Base-by-base conservation (phyloP, 257 asterid species). In the Mitragyna speciosa region DNA sequence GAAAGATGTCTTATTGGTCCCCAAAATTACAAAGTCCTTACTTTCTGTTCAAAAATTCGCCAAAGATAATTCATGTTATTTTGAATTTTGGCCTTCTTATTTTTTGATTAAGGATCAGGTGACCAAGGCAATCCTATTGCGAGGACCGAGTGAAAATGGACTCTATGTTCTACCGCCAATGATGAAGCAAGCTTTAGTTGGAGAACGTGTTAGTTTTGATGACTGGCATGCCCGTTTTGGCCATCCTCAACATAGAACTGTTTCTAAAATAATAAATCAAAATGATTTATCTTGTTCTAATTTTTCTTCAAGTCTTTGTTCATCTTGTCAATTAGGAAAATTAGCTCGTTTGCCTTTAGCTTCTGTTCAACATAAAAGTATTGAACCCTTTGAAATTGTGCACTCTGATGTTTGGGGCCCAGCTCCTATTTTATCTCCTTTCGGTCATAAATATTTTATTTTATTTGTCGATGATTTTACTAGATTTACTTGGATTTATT, bases 61-160 rank as follows among this genome's bases (percentile, higher is more conserved):
- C 7, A 12, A 14, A 54, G 61, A 54, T 54, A 54, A 54, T 54
- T 54, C 61, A 54, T 54, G 61, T 47, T 47, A 47, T 47, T 47
- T 58, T 75, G 52, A 75, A 33, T 52, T 75, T 56, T 56, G 69
- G 28, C 58, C 58, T 11, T 56, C 33, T n/a, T 6, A 76, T 36
- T 76, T 61, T 76, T 31, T 76, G 6, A n/a, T 76, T 11, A 76
- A 59, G 54, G 72, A 43, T 28, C 72, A 56, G 41, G 70, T 31
- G 39, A 51, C 69, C 66, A 36, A 69, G 48, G 56, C 28, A 15
- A 67, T 36, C 19, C 69, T 41, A 17, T 39, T 49, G 9, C 56
- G 26, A 70, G 71, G 47, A 3, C 59, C 72, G 17, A 68, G 59
- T 61, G 51, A n/a, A 31, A 15, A 5, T 19, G 36, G 48, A 11